phyloP scores from a whole-genome alignment of 2,329 filamentous ascomycete genomes.

The Cladosporium sp. region DNA sequence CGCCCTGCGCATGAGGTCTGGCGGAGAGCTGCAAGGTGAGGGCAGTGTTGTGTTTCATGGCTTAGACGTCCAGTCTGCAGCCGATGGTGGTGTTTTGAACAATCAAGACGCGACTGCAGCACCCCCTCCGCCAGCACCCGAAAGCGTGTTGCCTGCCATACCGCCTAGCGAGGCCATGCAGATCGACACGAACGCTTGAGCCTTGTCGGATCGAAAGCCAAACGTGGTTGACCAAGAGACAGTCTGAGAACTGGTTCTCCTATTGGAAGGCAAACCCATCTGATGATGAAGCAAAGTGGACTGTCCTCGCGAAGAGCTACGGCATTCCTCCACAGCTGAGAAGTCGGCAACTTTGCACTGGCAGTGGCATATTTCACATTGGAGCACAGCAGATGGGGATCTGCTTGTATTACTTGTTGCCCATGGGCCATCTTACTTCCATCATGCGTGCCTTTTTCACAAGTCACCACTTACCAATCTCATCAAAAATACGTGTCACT shows the following conservation, averaged over 20 bases:
- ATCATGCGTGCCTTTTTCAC: neutral
- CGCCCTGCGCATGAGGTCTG: conserved; percentile 40
- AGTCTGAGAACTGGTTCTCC: neutral
- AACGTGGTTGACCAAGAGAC: neutral
- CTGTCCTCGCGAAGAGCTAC: conserved; percentile 1
- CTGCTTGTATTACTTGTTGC: neutral
- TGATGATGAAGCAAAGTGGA: neutral
- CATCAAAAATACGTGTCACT: neutral
- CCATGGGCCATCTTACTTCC: neutral
- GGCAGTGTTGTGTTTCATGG: conserved; percentile 25
- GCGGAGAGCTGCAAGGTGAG: conserved; percentile 34
- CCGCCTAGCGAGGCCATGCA: conserved; percentile 15
- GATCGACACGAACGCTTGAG: neutral
- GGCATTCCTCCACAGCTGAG: neutral
- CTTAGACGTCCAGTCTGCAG: neutral
- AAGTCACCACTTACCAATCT: neutral
- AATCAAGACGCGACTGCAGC: neutral
- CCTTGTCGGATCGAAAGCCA: neutral
- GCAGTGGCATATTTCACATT: neutral
- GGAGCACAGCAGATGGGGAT: neutral
- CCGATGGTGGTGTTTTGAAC: neutral
- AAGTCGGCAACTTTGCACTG: neutral
- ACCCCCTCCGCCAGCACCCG: neutral
- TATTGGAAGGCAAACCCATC: neutral
- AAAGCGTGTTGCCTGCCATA: conserved; percentile 7